These are phyloP conservation scores for Lasiosphaeris hirsuta DNA, from an alignment of 495 filamentous ascomycete genomes.

Conservation along the genomic window DNA sequence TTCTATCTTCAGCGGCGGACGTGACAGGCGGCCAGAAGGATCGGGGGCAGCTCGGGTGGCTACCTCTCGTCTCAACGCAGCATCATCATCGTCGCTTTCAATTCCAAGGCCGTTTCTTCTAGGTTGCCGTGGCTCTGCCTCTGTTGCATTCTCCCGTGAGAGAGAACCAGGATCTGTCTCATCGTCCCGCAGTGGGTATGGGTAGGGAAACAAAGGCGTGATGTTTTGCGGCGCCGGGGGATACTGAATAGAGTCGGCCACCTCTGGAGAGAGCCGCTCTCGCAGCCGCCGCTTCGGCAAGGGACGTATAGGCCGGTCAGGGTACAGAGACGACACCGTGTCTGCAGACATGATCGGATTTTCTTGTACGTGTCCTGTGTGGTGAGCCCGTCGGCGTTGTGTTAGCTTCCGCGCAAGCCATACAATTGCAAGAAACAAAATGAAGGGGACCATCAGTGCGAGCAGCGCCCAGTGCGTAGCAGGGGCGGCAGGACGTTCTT, in stretches of 20 bases:
- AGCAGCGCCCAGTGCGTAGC: not conserved
- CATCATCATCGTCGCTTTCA: constrained; percentile 39
- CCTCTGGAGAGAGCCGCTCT: constrained; percentile 77
- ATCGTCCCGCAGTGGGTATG: constrained; percentile 51
- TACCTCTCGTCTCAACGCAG: constrained; percentile 12
- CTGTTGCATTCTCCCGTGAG: constrained; percentile 21
- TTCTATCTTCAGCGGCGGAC: constrained; percentile 24
- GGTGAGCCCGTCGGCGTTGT: constrained; percentile 3
- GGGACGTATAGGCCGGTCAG: constrained; percentile 88
- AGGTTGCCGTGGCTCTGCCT: constrained; percentile 24
- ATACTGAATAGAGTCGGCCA: constrained; percentile 77
- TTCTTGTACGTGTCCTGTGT: constrained; percentile 21
- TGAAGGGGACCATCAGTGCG: constrained; percentile 1
- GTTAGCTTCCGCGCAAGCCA: constrained; percentile 20
- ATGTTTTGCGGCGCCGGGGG: constrained; percentile 65
- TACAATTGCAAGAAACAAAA: not conserved
- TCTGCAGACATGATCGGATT: constrained; percentile 59
- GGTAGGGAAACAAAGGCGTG: constrained; percentile 72
- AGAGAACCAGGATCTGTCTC: constrained; percentile 18
- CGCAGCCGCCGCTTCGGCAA: constrained; percentile 84
- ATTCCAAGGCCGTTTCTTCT: constrained; percentile 29
- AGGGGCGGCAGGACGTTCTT: constrained; percentile 1
- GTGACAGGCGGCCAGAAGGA: constrained; percentile 23
- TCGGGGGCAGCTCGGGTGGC: constrained; percentile 26
- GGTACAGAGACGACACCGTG: constrained; percentile 70